These are phyloP conservation scores for Suhomyces canberraensis DNA, from an alignment of 805 yeast genomes.

Conservation along the genomic window DNA sequence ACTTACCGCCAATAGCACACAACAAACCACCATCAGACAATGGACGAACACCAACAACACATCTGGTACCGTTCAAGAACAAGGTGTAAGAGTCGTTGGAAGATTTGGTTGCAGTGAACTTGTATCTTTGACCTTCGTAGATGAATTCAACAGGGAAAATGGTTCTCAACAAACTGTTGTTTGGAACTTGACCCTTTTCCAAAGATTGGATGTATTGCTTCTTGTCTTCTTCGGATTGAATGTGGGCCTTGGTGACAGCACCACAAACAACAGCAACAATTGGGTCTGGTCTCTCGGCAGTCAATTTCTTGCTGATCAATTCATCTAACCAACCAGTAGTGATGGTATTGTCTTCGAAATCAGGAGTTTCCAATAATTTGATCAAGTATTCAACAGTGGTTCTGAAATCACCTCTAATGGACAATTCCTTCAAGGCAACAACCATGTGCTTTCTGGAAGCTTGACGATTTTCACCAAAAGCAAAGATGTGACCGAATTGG, in stretches of 20 bases:
- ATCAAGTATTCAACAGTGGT: constrained; percentile 97
- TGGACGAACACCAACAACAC: constrained; percentile 82
- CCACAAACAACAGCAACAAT: constrained; percentile 92
- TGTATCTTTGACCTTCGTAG: constrained; percentile 88
- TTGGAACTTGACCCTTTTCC: constrained; percentile 94
- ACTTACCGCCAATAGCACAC: constrained; percentile 83
- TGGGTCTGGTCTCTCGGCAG: constrained; percentile 96
- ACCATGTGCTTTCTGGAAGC: constrained; percentile 99
- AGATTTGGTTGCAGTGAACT: constrained; percentile 93
- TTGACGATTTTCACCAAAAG: constrained; percentile 97
- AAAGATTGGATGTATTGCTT: constrained; percentile 70
- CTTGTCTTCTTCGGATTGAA: constrained; percentile 68
- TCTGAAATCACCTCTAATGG: constrained; percentile 97
- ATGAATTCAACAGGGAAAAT: constrained; percentile 92
- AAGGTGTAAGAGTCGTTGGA: constrained; percentile 81
- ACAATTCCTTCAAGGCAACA: constrained; percentile 92
- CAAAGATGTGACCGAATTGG: constrained; percentile 98
- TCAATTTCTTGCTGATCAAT: constrained; percentile 85
- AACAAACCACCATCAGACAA: constrained; percentile 93
- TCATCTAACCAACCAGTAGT: constrained; percentile 99
- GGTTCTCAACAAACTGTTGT: constrained; percentile 75
- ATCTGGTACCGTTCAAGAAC: constrained; percentile 90
- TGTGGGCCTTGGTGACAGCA: constrained; percentile 93
- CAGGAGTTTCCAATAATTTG: constrained; percentile 92
- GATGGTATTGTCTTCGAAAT: constrained; percentile 91